A percentile compares a stretch with the other conserved stretches of the same genome.
Conservation (phyloP, 257 asterid species). For the Fraxinus anomala region DNA sequence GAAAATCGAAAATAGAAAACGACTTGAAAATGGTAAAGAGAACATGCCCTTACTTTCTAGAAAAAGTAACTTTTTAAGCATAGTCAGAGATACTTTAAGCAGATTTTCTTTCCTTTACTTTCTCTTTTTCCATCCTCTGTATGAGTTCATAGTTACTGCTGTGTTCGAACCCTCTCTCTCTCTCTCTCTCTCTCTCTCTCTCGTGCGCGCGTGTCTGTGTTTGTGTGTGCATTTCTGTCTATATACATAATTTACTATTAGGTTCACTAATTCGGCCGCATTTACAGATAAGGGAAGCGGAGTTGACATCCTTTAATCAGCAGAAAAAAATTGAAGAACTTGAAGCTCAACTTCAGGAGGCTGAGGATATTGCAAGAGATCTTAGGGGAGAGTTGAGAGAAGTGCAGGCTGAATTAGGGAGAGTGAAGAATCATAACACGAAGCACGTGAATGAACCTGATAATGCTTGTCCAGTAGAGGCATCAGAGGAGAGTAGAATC, state of each 20-base stretch:
- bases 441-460: slow-evolving; percentile 30
- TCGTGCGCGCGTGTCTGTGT: not conserved
- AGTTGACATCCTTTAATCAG: slow-evolving; percentile 51
- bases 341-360: slow-evolving; percentile 94
- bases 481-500: slow-evolving; percentile 27
- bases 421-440: slow-evolving; percentile 36
- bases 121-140: not conserved
- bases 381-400: slow-evolving; percentile 75
- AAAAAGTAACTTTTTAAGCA: not conserved
- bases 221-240: not conserved
- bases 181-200: too few species aligned
- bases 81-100: not conserved
- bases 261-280: not conserved
- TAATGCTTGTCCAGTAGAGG: slow-evolving; percentile 28
- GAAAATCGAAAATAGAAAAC: too few species aligned
- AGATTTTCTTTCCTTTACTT: not conserved
- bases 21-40: too few species aligned
- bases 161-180: not conserved
- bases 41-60: not conserved
- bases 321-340: slow-evolving; percentile 80
- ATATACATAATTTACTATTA: not conserved
- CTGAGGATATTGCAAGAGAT: slow-evolving; percentile 83
- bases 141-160: not conserved
- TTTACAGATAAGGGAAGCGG: slow-evolving; percentile 61
- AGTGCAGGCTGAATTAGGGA: slow-evolving; percentile 58